Base-by-base conservation (phyloP, 441 rosid genomes). In the Eutrema salsugineum region DNA sequence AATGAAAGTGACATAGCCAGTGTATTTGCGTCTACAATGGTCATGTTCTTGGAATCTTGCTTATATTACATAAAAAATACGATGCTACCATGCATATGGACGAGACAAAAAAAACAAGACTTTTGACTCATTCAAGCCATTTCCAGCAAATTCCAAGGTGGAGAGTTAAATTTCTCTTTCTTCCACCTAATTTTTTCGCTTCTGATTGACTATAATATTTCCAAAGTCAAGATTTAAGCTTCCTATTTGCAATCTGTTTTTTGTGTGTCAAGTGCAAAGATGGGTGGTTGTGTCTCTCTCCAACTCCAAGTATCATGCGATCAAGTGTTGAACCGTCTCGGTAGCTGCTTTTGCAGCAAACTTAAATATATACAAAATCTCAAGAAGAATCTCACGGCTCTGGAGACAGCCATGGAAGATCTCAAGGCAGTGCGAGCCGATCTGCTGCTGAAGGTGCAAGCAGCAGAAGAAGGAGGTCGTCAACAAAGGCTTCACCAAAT, bases 401-500 rank as follows among this genome's bases (percentile, higher is more conserved):
- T 56, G 2, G 62, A 56, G 28, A 17, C 1, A 17, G 27, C 62
- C 62, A 35, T 56, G 61, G 43, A 56, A 56, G 61, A 56, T 33
- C 61, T 56, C 43, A 56, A 33, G 15, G 61, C 61, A 1, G 10
- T 32, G 15, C 61, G 42, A 11, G 11, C 24, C 17, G 43, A 56
- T 33, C 61, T 55, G n/a, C 61, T 55, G 16, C 42, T 24, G 24
- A 55, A 33, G 1, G 61, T 55, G 2, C 42, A 55, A 1, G 11
- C 27, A 55, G 42, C 61, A 16, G 61, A 56, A 17, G 62, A 56
- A 56, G 15, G 43, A 35, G 62, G 62, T 33, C 28, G 62, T 33
- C 28, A 16, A 35, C 43, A 56, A 17, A 56, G 63, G 67, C 43
- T 61, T 55, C 6, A 42, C 76, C 55, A 72, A 78, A 48, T 71